A percentile compares a stretch with the other conserved stretches of the same genome.
Conservation (phyloP, 495 filamentous ascomycete species). For the Hypoxylon fuscum region DNA sequence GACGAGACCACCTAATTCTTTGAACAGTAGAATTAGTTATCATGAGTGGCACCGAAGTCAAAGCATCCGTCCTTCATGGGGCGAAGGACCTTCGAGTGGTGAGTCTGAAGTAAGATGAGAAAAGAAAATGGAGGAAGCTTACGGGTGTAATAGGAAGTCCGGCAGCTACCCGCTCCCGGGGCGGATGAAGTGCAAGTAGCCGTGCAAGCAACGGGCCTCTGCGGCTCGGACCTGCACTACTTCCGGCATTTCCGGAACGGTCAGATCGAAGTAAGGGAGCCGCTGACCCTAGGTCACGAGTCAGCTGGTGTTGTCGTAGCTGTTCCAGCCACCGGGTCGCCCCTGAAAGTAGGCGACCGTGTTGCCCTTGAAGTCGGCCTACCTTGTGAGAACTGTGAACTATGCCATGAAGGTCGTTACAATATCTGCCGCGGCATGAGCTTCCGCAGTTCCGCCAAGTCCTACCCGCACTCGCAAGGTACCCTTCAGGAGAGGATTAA, state of each 20-base stretch:
- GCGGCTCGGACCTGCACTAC: constrained; percentile 76
- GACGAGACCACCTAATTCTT: no score
- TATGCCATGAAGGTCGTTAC: constrained; percentile 75
- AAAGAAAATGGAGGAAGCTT: not conserved
- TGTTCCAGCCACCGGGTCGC: constrained; percentile 55
- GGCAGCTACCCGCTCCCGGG: constrained; percentile 51
- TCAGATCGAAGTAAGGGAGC: constrained; percentile 69
- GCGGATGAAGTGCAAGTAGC: constrained; percentile 66
- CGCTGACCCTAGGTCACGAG: constrained; percentile 70
- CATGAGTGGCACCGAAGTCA: constrained; percentile 45
- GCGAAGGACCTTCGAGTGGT: constrained; percentile 73
- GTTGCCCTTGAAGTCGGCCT: constrained; percentile 88
- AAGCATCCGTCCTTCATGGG: constrained; percentile 75
- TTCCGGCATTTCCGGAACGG: constrained; percentile 73
- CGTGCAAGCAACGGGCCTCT: constrained; percentile 68
- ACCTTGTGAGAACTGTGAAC: constrained; percentile 74
- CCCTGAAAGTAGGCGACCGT: constrained; percentile 67
- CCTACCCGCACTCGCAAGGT: constrained; percentile 81
- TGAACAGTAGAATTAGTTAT: not conserved
- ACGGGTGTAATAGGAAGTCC: constrained; percentile 62
- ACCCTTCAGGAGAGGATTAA: constrained; percentile 83
- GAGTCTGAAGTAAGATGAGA: constrained; percentile 36
- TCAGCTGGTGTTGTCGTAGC: constrained; percentile 66
- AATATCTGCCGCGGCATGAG: constrained; percentile 85
- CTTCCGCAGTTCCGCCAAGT: constrained; percentile 82